phyloP scores from a whole-genome alignment of 1,139 yeast genomes.

The Diutina catenulata region DNA sequence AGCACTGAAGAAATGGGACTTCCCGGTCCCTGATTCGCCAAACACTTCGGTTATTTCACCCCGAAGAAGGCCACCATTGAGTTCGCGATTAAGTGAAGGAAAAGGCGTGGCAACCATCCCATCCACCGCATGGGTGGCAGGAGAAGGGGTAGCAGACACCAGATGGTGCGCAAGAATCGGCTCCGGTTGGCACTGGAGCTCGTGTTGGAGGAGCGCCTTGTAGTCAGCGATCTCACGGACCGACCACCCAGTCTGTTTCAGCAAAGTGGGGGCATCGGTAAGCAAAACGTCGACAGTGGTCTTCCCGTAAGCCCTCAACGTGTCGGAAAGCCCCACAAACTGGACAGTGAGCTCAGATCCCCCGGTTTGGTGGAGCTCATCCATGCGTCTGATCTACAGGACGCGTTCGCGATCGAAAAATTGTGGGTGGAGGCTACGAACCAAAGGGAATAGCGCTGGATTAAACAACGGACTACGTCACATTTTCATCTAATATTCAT shows the following conservation, averaged over 20 bases:
- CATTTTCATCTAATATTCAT: too few relatives aligned
- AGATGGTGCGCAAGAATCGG: neutral
- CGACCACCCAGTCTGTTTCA: neutral
- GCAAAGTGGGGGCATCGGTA: neutral
- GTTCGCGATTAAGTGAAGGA: neutral
- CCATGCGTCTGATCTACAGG: too few relatives aligned
- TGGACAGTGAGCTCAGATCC: neutral
- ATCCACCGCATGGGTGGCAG: neutral
- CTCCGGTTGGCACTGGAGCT: too few relatives aligned
- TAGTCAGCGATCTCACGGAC: constrained; percentile 1
- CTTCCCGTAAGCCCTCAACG: neutral
- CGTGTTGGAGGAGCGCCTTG: too few relatives aligned
- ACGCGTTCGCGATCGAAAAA: too few relatives aligned
- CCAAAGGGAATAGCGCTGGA: too few relatives aligned
- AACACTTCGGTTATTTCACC: constrained; percentile 1
- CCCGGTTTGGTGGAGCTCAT: neutral
- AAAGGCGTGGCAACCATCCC: neutral
- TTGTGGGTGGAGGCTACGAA: too few relatives aligned
- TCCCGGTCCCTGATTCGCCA: constrained; percentile 2
- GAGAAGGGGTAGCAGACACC: neutral
- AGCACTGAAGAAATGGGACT: neutral
- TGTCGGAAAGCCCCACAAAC: neutral
- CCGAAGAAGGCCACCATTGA: neutral
- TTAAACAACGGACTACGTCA: too few relatives aligned
- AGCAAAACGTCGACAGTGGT: neutral